phyloP scores from a whole-genome alignment of 2,329 filamentous ascomycete species.

The Aspergillus clavatus region DNA sequence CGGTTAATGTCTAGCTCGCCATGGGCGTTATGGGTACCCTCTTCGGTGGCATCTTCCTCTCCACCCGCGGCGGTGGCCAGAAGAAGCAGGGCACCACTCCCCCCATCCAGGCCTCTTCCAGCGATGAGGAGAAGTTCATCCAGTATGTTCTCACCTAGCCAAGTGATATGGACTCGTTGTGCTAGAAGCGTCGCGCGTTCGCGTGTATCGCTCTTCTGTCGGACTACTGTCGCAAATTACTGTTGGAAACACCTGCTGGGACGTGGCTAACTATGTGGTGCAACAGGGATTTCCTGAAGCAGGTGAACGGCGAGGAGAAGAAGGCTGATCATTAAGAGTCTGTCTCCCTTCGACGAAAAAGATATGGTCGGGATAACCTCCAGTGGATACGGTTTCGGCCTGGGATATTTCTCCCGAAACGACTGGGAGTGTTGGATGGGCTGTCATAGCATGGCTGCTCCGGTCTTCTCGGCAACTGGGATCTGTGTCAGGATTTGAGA shows the following conservation, averaged over 20 bases:
- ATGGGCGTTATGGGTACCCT: slow-evolving; percentile 53
- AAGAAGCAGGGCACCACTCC: slow-evolving; percentile 47
- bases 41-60: slow-evolving; percentile 45
- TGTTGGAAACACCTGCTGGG: not conserved
- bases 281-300: slow-evolving; percentile 48
- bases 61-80: slow-evolving; percentile 43
- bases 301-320: slow-evolving; percentile 45
- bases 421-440: not conserved
- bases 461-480: not conserved
- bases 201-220: too few species aligned
- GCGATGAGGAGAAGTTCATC: slow-evolving; percentile 65
- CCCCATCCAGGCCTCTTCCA: slow-evolving; percentile 60
- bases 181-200: too few species aligned
- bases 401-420: not conserved
- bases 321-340: slow-evolving; percentile 39
- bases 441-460: not conserved
- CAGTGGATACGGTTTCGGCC: slow-evolving; percentile 1
- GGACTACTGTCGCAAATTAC: too few species aligned
- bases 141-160: slow-evolving; percentile 52
- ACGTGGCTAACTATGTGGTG: not conserved
- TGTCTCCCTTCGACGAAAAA: slow-evolving; percentile 3
- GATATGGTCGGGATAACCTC: slow-evolving; percentile 9
- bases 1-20: slow-evolving; percentile 47
- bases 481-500: not conserved
- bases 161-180: too few species aligned